Conservation (phyloP, 2,329 filamentous ascomycete species). For the Ascochyta koolunga region DNA sequence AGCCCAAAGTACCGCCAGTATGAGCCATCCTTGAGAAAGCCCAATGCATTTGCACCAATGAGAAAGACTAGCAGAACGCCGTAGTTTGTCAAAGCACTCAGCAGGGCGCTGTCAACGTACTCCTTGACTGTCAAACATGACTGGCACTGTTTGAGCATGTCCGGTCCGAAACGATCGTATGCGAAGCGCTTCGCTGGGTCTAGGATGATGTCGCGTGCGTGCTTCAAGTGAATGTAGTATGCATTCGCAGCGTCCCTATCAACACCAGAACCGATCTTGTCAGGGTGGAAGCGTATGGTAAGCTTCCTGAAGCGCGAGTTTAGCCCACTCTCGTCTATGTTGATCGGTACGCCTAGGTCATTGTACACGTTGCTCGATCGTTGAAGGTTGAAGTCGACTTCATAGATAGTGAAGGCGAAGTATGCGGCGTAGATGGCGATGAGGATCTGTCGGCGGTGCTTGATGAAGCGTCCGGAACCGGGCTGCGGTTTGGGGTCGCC, state of each 20-base stretch:
- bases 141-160: conserved; percentile 60
- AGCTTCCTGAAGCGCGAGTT: conserved; percentile 81
- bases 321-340: conserved; percentile 75
- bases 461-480: conserved; percentile 69
- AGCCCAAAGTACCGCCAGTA: conserved; percentile 60
- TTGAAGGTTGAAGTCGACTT: conserved; percentile 82
- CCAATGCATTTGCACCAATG: conserved; percentile 42
- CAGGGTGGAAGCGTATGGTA: conserved; percentile 74
- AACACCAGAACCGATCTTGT: conserved; percentile 65
- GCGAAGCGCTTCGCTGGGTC: conserved; percentile 78
- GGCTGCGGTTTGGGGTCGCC: conserved; percentile 78
- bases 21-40: conserved; percentile 42
- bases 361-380: conserved; percentile 77
- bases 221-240: conserved; percentile 82
- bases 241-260: conserved; percentile 42
- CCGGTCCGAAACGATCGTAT: conserved; percentile 82
- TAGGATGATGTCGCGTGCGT: conserved; percentile 84
- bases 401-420: conserved; percentile 89
- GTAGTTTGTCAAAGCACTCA: conserved; percentile 33
- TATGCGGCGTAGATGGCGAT: conserved; percentile 82
- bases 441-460: conserved; percentile 82
- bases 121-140: conserved; percentile 73
- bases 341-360: conserved; percentile 71
- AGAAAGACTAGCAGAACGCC: conserved; percentile 36
- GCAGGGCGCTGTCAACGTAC: conserved; percentile 70